A percentile compares a stretch with the other conserved stretches of the same genome.
Evolutionary conservation across 768 basidiomycete genomes (phyloP).

Genomic region (Lactarius evosmus): DNA sequence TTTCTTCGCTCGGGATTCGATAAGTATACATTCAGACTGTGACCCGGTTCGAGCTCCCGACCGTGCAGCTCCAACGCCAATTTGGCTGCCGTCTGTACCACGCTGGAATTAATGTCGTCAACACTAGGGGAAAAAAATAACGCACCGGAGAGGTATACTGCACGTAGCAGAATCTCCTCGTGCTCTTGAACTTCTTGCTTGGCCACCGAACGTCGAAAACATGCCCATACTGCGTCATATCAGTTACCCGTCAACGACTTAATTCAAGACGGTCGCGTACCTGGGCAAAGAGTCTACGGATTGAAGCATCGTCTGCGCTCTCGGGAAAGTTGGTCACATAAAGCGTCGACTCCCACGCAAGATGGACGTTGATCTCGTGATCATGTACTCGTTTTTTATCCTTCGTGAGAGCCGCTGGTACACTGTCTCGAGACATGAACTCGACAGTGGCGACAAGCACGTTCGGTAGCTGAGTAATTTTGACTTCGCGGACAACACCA

Average conservation of each 20-base stretch:
- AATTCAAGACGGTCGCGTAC: constrained; percentile 40
- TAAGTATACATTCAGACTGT: constrained; percentile 70
- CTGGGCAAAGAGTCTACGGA: constrained; percentile 74
- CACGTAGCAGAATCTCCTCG: constrained; percentile 90
- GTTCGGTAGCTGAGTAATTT: constrained; percentile 59
- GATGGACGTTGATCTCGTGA: constrained; percentile 76
- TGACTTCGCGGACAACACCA: constrained; percentile 81
- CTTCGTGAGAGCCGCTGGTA: constrained; percentile 86
- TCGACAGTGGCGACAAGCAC: constrained; percentile 82
- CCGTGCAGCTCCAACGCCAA: constrained; percentile 78
- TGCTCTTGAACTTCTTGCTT: constrained; percentile 91
- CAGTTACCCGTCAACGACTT: background rate
- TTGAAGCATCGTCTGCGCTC: constrained; percentile 67
- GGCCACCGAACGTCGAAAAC: constrained; percentile 98
- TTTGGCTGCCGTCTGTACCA: constrained; percentile 59
- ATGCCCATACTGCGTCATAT: constrained; percentile 65
- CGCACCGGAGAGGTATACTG: constrained; percentile 84
- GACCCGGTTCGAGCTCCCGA: constrained; percentile 65
- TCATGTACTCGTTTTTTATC: constrained; percentile 86
- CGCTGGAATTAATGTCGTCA: constrained; percentile 1
- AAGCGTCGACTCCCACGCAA: constrained; percentile 91
- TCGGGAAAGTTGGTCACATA: constrained; percentile 97
- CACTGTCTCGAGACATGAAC: constrained; percentile 75
- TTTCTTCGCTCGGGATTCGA: constrained; percentile 91
- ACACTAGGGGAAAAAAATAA: constrained; percentile 20